These are phyloP conservation scores for Microthlaspi erraticum DNA, from an alignment of 345 rosid species.

Conservation along the genomic window DNA sequence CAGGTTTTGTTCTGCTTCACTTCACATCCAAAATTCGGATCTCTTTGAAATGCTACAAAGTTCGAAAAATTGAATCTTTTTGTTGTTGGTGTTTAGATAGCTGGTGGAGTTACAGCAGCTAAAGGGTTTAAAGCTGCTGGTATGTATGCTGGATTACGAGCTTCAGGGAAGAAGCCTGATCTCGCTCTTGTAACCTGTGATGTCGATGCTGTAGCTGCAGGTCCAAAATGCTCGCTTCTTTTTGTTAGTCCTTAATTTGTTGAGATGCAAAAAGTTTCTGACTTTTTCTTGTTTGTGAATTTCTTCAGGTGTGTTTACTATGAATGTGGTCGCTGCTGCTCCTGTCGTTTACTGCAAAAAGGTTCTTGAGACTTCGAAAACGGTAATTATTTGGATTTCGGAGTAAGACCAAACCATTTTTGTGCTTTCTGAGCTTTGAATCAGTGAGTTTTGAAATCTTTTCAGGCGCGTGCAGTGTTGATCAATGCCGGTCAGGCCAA, in stretches of 20 bases:
- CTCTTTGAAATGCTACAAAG: not conserved
- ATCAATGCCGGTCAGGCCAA: conserved; percentile 99
- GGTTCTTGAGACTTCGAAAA: conserved; percentile 54
- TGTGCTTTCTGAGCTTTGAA: conserved; percentile 15
- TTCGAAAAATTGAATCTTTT: not conserved
- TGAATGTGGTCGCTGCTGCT: conserved; percentile 92
- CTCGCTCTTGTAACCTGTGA: conserved; percentile 89
- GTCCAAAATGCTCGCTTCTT: conserved; percentile 25
- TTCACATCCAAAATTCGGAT: not conserved
- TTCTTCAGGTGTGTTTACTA: conserved; percentile 79
- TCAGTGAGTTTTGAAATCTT: conserved; percentile 12
- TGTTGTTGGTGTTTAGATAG: conserved; percentile 53
- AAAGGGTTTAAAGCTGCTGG: conserved; percentile 90
- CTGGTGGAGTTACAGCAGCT: conserved; percentile 95
- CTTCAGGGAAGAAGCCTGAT: conserved; percentile 87
- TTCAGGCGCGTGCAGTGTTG: conserved; percentile 90
- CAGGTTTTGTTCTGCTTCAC: conserved; percentile 47
- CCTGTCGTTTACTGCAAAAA: conserved; percentile 84
- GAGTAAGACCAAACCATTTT: not conserved
- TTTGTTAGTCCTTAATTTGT: not conserved
- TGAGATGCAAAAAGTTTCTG: conserved; percentile 12
- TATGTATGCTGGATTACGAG: conserved; percentile 82
- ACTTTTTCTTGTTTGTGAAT: not conserved
- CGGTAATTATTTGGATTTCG: conserved; percentile 44
- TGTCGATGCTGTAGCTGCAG: conserved; percentile 83